Conservation (phyloP, 805 yeast species). For the Monosporozyma yasuniensis region DNA sequence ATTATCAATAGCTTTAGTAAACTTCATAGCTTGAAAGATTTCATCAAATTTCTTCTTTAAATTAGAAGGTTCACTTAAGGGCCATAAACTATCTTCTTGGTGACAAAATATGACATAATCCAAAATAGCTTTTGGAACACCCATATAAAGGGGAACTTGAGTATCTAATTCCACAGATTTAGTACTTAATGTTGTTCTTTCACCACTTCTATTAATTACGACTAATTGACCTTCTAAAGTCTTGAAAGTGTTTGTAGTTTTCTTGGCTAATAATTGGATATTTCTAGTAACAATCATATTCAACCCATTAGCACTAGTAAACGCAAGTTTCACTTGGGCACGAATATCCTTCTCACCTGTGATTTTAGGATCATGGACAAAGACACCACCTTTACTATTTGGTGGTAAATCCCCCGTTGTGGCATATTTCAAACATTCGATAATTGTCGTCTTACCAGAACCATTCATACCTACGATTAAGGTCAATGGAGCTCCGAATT, state of each 20-base stretch:
- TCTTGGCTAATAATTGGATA: constrained; percentile 62
- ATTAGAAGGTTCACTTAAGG: constrained; percentile 80
- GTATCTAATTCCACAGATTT: constrained; percentile 77
- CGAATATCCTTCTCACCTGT: constrained; percentile 66
- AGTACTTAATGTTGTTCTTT: constrained; percentile 66
- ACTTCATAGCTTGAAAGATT: constrained; percentile 89
- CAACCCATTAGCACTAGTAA: constrained; percentile 59
- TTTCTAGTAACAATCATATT: constrained; percentile 83
- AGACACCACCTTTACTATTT: constrained; percentile 91
- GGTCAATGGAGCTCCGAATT: constrained; percentile 84
- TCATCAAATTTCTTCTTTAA: constrained; percentile 92
- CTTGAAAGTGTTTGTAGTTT: constrained; percentile 64
- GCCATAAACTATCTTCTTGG: constrained; percentile 97
- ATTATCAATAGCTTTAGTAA: constrained; percentile 79
- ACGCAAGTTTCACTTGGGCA: constrained; percentile 87
- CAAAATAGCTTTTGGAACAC: constrained; percentile 78
- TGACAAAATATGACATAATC: constrained; percentile 95
- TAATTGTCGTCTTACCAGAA: constrained; percentile 91
- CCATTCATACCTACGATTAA: constrained; percentile 94
- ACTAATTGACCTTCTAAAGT: constrained; percentile 85
- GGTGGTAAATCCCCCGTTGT: constrained; percentile 97
- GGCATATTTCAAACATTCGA: constrained; percentile 87
- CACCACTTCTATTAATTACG: constrained; percentile 50
- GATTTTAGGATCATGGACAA: constrained; percentile 84
- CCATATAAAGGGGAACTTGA: constrained; percentile 73